Base-by-base conservation (phyloP, 805 yeast genomes). In the Monosporozyma siamensis region DNA sequence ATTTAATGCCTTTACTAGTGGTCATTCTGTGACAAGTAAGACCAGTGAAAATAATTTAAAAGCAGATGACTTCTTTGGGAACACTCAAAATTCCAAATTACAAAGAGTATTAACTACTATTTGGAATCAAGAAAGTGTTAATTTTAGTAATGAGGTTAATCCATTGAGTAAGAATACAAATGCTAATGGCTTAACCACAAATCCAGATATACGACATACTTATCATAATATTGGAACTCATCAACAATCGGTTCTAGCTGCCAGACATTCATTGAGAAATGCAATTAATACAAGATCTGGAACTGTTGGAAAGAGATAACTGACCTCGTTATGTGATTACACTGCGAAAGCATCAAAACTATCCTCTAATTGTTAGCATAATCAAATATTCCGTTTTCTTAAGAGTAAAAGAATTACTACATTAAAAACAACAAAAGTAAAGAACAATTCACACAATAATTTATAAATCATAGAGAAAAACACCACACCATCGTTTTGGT, bases 221-320 rank as follows among this genome's bases (percentile, higher is more conserved):
- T 26, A 37, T 12, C 21, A 25, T 18, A 26, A 18, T 17, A 37
- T 18, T 24, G 12, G 37, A 24, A 34, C 31, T 26, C 34, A 46
- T 20, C 48, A 49, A 37, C 24, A 38, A 8, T 29, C 38, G 7
- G 24, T 40, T 14, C 25, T 37, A 5, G 43, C 43, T 4, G 38
- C 53, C 4, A 49, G 54, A 7, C 47, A 48, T 21, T 42, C 53
- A 12, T 29, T 54, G 34, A 43, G 39, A 34, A 34, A 43, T 14
- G 42, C 45, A 5, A 44, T 47, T 41, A 23, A 6, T 0, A 67
- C 72, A 9, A 58, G 72, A 44, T 70, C 71, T 0, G 72, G 66
- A 2, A 65, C 66, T 46, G 54, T 69, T 44, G 48, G 64, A 15
- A 49, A 57, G 25, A 23, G 25, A 9, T 23, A 9, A 23, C n/a